Conservation (phyloP, 2,329 filamentous ascomycete genomes). For the Penicillium capsulatum region DNA sequence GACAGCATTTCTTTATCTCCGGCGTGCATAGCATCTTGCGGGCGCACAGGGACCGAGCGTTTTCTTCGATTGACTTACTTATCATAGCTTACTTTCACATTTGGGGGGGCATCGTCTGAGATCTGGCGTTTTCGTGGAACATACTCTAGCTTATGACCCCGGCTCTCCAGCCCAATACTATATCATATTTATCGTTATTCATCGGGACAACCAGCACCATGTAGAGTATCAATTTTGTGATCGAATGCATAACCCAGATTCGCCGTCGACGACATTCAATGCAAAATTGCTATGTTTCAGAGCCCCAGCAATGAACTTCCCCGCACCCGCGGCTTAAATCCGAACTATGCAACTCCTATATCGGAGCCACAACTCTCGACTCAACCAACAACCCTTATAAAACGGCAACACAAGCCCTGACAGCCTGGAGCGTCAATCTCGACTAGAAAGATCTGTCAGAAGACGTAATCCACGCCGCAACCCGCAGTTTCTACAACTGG, state of each 20-base stretch:
- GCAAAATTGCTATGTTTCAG: no score
- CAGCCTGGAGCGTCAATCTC: slow-evolving; percentile 47
- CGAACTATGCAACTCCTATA: no score
- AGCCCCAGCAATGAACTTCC: no score
- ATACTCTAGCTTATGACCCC: background rate
- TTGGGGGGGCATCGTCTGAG: background rate
- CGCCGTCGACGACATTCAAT: no score
- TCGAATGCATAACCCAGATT: no score
- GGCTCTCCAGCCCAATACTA: no score
- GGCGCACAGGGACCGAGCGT: background rate
- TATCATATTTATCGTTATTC: no score
- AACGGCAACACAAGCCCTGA: slow-evolving; percentile 22
- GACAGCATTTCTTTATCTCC: background rate
- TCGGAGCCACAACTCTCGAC: background rate
- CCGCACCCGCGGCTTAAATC: no score
- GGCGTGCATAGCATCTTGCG: slow-evolving; percentile 1
- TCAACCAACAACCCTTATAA: background rate
- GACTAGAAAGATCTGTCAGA: no score
- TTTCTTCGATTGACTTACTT: background rate
- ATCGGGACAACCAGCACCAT: no score
- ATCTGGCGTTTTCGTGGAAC: slow-evolving; percentile 1
- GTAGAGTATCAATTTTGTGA: no score
- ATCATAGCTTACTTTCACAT: background rate
- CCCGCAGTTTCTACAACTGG: slow-evolving; percentile 53
- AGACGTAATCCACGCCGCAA: slow-evolving; percentile 44